phyloP scores from a whole-genome alignment of 441 rosid genomes.

The Erysimum cheiri region DNA sequence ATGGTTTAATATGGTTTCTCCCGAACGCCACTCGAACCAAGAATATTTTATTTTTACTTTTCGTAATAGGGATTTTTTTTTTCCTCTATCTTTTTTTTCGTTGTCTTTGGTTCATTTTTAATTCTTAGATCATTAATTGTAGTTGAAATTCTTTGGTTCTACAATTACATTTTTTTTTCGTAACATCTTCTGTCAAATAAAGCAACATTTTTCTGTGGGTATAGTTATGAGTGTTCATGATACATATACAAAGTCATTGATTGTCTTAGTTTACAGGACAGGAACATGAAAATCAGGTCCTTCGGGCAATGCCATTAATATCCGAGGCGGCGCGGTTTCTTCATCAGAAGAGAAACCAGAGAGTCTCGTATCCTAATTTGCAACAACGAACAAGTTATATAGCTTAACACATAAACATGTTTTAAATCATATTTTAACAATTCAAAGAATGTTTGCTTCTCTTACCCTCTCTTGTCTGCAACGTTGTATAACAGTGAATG shows the following conservation, averaged over 20 bases:
- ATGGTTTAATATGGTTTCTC: not conserved
- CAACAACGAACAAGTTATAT: not conserved
- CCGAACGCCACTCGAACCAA: too few species aligned
- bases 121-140: too few species aligned
- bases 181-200: not conserved
- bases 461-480: constrained; percentile 50
- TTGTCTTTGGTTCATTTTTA: too few species aligned
- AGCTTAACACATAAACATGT: not conserved
- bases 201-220: not conserved
- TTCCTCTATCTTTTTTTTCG: not conserved
- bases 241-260: constrained; percentile 2
- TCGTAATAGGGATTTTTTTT: not conserved
- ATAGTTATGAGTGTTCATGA: not conserved
- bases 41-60: too few species aligned
- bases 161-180: not conserved
- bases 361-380: constrained; percentile 26
- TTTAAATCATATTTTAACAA: constrained; percentile 11
- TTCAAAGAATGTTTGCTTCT: constrained; percentile 2
- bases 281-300: constrained; percentile 19
- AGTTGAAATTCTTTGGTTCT: not conserved
- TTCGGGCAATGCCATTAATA: constrained; percentile 19
- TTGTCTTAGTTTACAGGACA: constrained; percentile 10
- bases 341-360: constrained; percentile 39
- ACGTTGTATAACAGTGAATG: constrained; percentile 56
- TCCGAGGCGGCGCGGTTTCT: constrained; percentile 33